Percentiles rank a stretch among this genome's conserved stretches.
These are phyloP conservation scores for Collybia sordida DNA, from an alignment of 768 basidiomycete species.

Conservation along the genomic window DNA sequence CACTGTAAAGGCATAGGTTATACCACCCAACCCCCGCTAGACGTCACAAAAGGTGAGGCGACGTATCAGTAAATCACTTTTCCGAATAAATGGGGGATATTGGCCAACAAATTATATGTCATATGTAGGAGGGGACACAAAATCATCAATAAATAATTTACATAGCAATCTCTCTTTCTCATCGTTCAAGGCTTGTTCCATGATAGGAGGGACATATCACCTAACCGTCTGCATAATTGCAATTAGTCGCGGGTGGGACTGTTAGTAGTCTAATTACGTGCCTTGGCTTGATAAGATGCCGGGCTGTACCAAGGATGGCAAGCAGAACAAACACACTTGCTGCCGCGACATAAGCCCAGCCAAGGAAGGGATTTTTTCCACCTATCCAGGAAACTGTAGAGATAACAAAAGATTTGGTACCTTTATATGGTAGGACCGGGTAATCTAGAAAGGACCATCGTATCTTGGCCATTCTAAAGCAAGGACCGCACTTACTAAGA, in stretches of 20 bases:
- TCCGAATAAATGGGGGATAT: constrained; percentile 5
- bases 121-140: constrained; percentile 1
- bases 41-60: neutral
- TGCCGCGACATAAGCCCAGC: constrained; percentile 95
- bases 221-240: constrained; percentile 57
- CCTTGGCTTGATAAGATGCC: constrained; percentile 94
- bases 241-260: no score
- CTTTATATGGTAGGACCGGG: constrained; percentile 87
- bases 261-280: constrained; percentile 26
- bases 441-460: constrained; percentile 60
- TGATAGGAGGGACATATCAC: constrained; percentile 84
- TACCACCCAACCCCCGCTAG: constrained; percentile 14
- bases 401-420: constrained; percentile 96
- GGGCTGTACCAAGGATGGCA: constrained; percentile 83
- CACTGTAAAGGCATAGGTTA: constrained; percentile 69
- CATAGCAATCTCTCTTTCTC: neutral
- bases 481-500: constrained; percentile 64
- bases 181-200: constrained; percentile 63
- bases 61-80: neutral
- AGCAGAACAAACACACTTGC: constrained; percentile 86
- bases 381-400: constrained; percentile 99
- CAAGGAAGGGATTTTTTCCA: constrained; percentile 97
- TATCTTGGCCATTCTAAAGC: constrained; percentile 3
- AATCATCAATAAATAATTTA: constrained; percentile 13
- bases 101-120: constrained; percentile 1